phyloP scores from a whole-genome alignment of 2,329 filamentous ascomycete species.

The Parastagonospora avenae region DNA sequence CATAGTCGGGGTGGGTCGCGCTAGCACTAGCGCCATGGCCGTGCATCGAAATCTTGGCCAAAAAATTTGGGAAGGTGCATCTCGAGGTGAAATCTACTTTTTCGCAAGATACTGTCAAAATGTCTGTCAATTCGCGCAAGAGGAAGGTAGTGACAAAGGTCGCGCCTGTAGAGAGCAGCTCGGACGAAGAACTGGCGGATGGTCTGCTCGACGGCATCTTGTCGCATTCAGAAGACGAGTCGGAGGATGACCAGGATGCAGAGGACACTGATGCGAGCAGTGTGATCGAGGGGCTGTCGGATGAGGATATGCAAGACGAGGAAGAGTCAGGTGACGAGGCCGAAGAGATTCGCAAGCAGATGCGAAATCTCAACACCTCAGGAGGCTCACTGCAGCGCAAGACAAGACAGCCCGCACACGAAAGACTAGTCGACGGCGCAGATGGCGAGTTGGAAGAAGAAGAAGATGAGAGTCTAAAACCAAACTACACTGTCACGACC shows the following conservation, averaged over 20 bases:
- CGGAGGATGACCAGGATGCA: slow-evolving; percentile 30
- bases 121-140: slow-evolving; percentile 57
- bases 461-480: slow-evolving; percentile 40
- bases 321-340: slow-evolving; percentile 39
- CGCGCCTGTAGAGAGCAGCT: slow-evolving; percentile 33
- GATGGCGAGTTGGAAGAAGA: slow-evolving; percentile 34
- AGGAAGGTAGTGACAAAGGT: slow-evolving; percentile 50
- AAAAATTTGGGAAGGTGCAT: slow-evolving; percentile 26
- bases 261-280: slow-evolving; percentile 40
- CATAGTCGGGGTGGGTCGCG: slow-evolving; percentile 1
- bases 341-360: slow-evolving; percentile 51
- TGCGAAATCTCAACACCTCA: slow-evolving; percentile 49
- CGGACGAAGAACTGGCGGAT: slow-evolving; percentile 44
- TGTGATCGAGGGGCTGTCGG: slow-evolving; percentile 38
- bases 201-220: slow-evolving; percentile 50
- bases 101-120: slow-evolving; percentile 13
- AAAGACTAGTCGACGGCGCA: slow-evolving; percentile 16
- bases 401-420: slow-evolving; percentile 17
- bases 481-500: slow-evolving; percentile 66
- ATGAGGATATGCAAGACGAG: slow-evolving; percentile 37
- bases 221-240: slow-evolving; percentile 50
- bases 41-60: slow-evolving; percentile 34
- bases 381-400: slow-evolving; percentile 26
- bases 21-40: slow-evolving; percentile 15
- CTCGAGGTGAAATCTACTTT: slow-evolving; percentile 8